A percentile compares a stretch with the other conserved stretches of the same genome.
phyloP scores from a whole-genome alignment of 2,329 filamentous ascomycete genomes.

The Tetracladium maxilliforme region DNA sequence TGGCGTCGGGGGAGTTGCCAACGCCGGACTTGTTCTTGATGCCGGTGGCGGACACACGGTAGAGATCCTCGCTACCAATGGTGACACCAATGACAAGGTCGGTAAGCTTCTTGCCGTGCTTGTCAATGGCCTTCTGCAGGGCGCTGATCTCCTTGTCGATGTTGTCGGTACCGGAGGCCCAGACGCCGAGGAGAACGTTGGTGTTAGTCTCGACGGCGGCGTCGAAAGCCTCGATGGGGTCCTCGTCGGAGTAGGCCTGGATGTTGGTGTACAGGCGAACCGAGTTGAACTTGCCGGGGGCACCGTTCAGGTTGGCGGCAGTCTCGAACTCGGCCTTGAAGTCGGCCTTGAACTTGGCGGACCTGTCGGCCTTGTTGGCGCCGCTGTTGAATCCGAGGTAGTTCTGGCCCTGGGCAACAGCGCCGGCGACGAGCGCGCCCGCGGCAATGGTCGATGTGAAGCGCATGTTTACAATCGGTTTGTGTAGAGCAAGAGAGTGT shows the following conservation, averaged over 20 bases:
- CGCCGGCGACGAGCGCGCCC: not conserved
- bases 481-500: too few species aligned
- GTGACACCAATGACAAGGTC: conserved; percentile 49
- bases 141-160: conserved; percentile 46
- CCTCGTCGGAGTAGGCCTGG: conserved; percentile 37
- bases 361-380: conserved; percentile 41
- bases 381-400: conserved; percentile 63
- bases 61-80: conserved; percentile 54
- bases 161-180: conserved; percentile 38
- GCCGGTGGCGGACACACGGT: conserved; percentile 32
- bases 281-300: conserved; percentile 38
- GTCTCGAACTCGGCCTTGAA: conserved; percentile 58
- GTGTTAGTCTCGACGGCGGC: conserved; percentile 47
- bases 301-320: conserved; percentile 30
- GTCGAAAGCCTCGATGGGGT: conserved; percentile 30
- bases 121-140: conserved; percentile 36
- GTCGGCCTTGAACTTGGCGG: conserved; percentile 43
- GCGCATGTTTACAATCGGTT: too few species aligned
- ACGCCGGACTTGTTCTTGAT: conserved; percentile 36
- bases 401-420: not conserved
- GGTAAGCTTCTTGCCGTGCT: conserved; percentile 32
- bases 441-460: too few species aligned
- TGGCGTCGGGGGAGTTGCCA: conserved; percentile 29
- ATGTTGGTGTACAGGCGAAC: conserved; percentile 56
- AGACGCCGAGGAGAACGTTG: conserved; percentile 48